Evolutionary conservation across 306 rosid species (phyloP), one percentile per base, ranked within the genome.

Genomic region (Bauhinia variegata): DNA sequence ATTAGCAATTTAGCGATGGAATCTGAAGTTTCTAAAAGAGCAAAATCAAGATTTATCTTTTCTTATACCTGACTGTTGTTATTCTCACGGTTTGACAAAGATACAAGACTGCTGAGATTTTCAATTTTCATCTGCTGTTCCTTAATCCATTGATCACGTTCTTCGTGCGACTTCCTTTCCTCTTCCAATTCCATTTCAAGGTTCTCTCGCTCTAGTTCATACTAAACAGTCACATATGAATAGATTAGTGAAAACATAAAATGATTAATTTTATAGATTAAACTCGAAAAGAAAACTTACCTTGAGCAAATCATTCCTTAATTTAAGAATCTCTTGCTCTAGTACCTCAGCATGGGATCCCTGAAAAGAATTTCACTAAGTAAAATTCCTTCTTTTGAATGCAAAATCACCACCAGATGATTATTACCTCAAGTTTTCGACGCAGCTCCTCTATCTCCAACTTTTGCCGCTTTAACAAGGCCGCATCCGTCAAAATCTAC

Each of bases 331-430:
- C 73, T 89, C 88, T 80, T 89, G 91, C 86, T 93, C 97, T 44
- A 93, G 88, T 79, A 88, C 93, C 81, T 69, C 96, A 1, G 98
- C 82, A 68, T 88, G 97, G 78, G 98, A 93, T 81, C 98, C 98
- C 98, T 93, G 44, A 13, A 55, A 75, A 49, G 34, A 78, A 32
- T 7, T 46, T 33, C 50, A 48, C 36, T 1, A 12, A 42, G 60
- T 78, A 51, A 82, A 69, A 34, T 49, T 66, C 30, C 30, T n/a
- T 31, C 8, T 53, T 37, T 19, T 16, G 70, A 30, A 48, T 36
- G 74, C 15, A 47, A 60, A 53, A 66, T 36, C 41, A 41, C 65
- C 68, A 73, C 54, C 68, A 47, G 23, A 18, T 42, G 18, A 68
- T 54, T 34, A 60, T 83, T 71, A 93, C 99, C 96, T 88, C 83